Percentiles rank a stretch among this genome's conserved stretches.
Evolutionary conservation across 106 monocot genomes (phyloP).

Genomic region (Platanthera zijinensis): DNA sequence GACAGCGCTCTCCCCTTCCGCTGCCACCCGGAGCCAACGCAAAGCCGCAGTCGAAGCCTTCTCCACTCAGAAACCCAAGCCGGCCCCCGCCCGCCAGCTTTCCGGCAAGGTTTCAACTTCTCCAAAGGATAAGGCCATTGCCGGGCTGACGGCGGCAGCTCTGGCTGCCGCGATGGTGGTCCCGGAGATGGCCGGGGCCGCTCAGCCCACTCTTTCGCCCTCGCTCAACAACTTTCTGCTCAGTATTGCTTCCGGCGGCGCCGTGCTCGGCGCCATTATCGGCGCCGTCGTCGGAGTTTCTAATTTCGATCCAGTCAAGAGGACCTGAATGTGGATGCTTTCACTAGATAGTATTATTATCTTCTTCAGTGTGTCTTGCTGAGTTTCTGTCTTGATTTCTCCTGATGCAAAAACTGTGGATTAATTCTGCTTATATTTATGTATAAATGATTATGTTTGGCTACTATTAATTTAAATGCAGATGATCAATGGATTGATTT

Average conservation of each 20-base stretch:
- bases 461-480: too few species aligned
- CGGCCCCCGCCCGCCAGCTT: background rate
- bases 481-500: too few species aligned
- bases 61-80: background rate
- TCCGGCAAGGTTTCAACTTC: background rate
- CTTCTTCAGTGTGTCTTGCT: background rate
- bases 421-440: background rate
- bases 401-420: background rate
- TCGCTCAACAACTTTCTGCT: slow-evolving; percentile 79
- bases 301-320: slow-evolving; percentile 72
- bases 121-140: slow-evolving; percentile 23
- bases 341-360: background rate
- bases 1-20: background rate
- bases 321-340: slow-evolving; percentile 23
- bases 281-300: slow-evolving; percentile 59
- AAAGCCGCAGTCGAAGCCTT: background rate
- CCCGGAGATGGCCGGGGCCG: slow-evolving; percentile 57
- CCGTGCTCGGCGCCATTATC: slow-evolving; percentile 36
- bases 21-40: background rate
- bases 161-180: slow-evolving; percentile 26
- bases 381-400: background rate
- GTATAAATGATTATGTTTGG: background rate
- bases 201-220: slow-evolving; percentile 47
- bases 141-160: slow-evolving; percentile 33
- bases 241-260: slow-evolving; percentile 54